phyloP scores from a whole-genome alignment of 2,329 filamentous ascomycete genomes.

The Botrytis paeoniae region DNA sequence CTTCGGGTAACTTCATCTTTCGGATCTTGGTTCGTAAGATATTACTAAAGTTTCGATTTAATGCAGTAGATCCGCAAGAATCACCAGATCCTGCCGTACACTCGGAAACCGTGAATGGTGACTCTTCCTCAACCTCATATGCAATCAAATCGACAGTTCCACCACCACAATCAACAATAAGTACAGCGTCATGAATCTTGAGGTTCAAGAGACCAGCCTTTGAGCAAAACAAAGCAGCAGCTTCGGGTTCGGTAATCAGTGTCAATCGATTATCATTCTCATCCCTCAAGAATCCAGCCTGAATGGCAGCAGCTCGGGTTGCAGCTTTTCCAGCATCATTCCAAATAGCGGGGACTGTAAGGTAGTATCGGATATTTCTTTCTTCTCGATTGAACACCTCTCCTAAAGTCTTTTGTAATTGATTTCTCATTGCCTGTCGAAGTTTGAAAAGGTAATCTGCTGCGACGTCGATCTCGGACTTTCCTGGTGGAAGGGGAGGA shows the following conservation, averaged over 20 bases:
- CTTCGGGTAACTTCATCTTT: slow-evolving; percentile 98
- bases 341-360: slow-evolving; percentile 99
- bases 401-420: slow-evolving; percentile 91
- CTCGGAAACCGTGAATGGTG: slow-evolving; percentile 93
- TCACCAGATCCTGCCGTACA: slow-evolving; percentile 97
- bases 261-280: slow-evolving; percentile 97
- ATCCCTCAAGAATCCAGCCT: slow-evolving; percentile 92
- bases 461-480: slow-evolving; percentile 98
- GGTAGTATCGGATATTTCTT: slow-evolving; percentile 94
- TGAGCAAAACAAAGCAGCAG: slow-evolving; percentile 94
- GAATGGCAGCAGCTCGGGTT: slow-evolving; percentile 90
- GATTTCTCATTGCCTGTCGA: slow-evolving; percentile 92
- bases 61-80: slow-evolving; percentile 94
- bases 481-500: slow-evolving; percentile 91
- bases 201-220: slow-evolving; percentile 94
- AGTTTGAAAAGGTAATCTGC: slow-evolving; percentile 99
- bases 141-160: slow-evolving; percentile 98
- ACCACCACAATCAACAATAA: slow-evolving; percentile 97
- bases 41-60: slow-evolving; percentile 98
- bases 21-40: slow-evolving; percentile 95
- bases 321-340: slow-evolving; percentile 98
- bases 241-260: slow-evolving; percentile 92
- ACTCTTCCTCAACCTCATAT: slow-evolving; percentile 97
- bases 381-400: slow-evolving; percentile 98
- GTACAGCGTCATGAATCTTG: slow-evolving; percentile 96